These are phyloP conservation scores for Lasiodiplodia gonubiensis DNA, from an alignment of 2,329 filamentous ascomycete genomes.

Conservation along the genomic window DNA sequence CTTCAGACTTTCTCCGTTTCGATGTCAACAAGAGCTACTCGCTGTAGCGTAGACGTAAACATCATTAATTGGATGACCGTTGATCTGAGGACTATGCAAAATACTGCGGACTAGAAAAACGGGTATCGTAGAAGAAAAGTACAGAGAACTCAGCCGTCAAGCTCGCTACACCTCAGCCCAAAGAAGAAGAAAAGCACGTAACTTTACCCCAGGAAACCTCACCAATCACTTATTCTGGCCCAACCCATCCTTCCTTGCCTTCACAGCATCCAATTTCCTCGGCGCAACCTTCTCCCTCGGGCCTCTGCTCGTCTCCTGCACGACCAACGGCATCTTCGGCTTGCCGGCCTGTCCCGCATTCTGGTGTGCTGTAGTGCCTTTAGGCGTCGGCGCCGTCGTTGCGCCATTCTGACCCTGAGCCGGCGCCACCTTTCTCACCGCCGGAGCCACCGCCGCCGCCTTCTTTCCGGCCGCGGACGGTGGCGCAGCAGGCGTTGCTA, in stretches of 20 bases:
- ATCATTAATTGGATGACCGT: not conserved
- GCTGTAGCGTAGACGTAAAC: not conserved
- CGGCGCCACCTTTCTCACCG: not conserved
- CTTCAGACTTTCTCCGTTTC: not conserved
- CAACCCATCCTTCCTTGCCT: conserved; percentile 15
- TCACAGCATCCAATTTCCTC: conserved; percentile 11
- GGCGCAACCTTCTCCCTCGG: conserved; percentile 22
- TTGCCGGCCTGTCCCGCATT: not conserved
- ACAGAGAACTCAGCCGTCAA: not conserved
- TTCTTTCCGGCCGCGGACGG: not conserved
- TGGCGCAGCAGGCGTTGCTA: conserved; percentile 2
- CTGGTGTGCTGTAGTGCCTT: not conserved
- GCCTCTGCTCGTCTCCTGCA: conserved; percentile 20
- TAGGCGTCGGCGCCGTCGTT: not conserved
- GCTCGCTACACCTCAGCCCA: not conserved
- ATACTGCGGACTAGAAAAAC: not conserved
- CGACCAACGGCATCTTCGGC: conserved; percentile 7
- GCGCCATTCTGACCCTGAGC: not conserved
- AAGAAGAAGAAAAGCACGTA: not conserved
- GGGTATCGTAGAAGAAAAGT: not conserved
- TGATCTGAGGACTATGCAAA: not conserved
- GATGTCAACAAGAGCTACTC: not conserved
- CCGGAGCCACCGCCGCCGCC: not conserved
- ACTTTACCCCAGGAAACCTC: not conserved
- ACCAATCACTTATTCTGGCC: not conserved